phyloP scores from a whole-genome alignment of 2,329 filamentous ascomycete genomes.

The Fusarium decemcellulare region DNA sequence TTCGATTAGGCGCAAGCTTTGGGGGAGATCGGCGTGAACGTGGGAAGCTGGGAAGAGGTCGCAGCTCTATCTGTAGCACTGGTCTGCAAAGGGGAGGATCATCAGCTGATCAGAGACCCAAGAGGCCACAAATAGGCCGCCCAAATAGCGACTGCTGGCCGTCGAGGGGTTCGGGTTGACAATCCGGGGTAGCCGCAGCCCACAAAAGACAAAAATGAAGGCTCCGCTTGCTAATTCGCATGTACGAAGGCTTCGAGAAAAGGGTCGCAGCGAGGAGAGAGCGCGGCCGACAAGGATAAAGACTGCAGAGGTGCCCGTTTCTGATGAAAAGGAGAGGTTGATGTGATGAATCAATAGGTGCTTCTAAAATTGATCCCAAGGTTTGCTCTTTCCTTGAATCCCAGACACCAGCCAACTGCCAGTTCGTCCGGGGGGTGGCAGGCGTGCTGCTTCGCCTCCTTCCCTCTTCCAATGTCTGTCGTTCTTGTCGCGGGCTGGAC shows the following conservation, averaged over 20 bases:
- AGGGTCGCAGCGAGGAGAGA: conserved; percentile 2
- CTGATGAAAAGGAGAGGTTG: conserved; percentile 3
- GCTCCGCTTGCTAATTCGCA: conserved; percentile 37
- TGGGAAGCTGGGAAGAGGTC: conserved; percentile 40
- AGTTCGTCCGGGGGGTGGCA: conserved; percentile 4
- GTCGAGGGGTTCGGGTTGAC: conserved; percentile 34
- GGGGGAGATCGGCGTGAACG: conserved; percentile 45
- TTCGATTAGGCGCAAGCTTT: conserved; percentile 29
- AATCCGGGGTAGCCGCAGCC: conserved; percentile 47
- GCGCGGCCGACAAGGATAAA: not conserved
- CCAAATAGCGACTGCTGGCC: conserved; percentile 40
- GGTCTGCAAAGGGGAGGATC: conserved; percentile 48
- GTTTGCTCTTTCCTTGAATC: conserved; percentile 4
- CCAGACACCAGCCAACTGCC: conserved; percentile 12
- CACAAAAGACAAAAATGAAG: conserved; percentile 37
- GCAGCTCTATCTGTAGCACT: conserved; percentile 42
- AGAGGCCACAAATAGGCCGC: conserved; percentile 39
- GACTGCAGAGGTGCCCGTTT: not conserved
- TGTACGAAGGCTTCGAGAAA: not conserved
- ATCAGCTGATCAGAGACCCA: conserved; percentile 48
- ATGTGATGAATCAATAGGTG: conserved; percentile 7
- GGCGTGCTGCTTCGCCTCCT: conserved; percentile 29
- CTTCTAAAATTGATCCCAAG: not conserved
- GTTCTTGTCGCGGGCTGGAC: conserved; percentile 22
- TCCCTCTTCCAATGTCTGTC: conserved; percentile 18